phyloP scores from a whole-genome alignment of 129 eudicot genomes.

The Flaveria linearis region DNA sequence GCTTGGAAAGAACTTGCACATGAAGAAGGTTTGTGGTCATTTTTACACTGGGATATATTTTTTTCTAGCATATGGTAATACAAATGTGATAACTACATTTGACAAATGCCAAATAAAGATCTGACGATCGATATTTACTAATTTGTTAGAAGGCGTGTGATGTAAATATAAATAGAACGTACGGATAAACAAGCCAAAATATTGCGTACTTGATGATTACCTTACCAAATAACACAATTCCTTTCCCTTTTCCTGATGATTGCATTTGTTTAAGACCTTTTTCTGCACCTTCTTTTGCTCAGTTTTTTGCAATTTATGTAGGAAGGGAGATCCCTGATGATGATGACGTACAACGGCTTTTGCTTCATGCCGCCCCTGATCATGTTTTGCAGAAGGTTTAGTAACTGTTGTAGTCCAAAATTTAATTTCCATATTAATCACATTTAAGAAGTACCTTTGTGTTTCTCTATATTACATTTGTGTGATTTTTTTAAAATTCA shows the following conservation, averaged over 20 bases:
- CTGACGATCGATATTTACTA: neutral
- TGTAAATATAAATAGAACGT: neutral
- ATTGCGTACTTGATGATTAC: neutral
- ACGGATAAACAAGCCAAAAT: neutral
- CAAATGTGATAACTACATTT: constrained; percentile 4
- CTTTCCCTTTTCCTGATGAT: neutral
- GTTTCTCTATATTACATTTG: neutral
- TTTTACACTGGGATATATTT: neutral
- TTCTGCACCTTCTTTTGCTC: neutral
- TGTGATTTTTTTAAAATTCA: neutral
- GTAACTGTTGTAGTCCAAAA: neutral
- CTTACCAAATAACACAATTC: neutral
- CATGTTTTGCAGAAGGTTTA: constrained; percentile 71
- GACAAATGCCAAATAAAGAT: neutral
- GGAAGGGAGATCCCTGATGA: constrained; percentile 78
- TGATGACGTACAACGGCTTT: constrained; percentile 46
- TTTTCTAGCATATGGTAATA: neutral
- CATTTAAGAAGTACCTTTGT: neutral
- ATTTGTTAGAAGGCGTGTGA: neutral
- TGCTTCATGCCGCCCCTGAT: constrained; percentile 72
- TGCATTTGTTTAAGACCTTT: neutral
- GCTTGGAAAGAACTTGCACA: constrained; percentile 92
- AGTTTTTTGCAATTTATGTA: constrained; percentile 29
- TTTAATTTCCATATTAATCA: neutral
- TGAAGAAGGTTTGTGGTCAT: constrained; percentile 58